Evolutionary conservation across 352 stramenopile species (phyloP).

Genomic region (Pilasporangium apinafurcum): DNA sequence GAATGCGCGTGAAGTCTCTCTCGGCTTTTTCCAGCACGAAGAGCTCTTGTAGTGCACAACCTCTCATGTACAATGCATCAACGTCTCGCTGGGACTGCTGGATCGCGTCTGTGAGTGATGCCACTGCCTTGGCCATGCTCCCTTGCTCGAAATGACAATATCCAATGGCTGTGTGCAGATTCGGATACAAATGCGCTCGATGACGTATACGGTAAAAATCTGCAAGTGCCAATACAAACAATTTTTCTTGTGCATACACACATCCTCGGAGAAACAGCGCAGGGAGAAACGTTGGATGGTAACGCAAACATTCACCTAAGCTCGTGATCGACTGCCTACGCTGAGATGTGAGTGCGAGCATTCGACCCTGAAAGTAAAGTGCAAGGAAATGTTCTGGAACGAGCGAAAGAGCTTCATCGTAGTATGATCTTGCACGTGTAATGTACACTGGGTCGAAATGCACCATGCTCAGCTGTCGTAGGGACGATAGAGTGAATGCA

Average conservation of each 20-base stretch:
- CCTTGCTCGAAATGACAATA: slow-evolving; percentile 43
- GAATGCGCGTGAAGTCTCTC: slow-evolving; percentile 28
- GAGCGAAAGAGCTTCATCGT: slow-evolving; percentile 21
- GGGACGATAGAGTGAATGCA: slow-evolving; percentile 9
- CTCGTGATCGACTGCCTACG: slow-evolving; percentile 18
- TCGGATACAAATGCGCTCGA: slow-evolving; percentile 29
- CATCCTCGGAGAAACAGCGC: slow-evolving; percentile 47
- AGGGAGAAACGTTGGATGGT: slow-evolving; percentile 35
- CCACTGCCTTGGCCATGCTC: slow-evolving; percentile 29
- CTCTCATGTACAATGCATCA: slow-evolving; percentile 38
- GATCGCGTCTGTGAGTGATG: slow-evolving; percentile 37
- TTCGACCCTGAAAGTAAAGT: slow-evolving; percentile 34
- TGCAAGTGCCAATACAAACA: slow-evolving; percentile 39
- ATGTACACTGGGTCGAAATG: slow-evolving; percentile 26
- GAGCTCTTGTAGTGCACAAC: slow-evolving; percentile 42
- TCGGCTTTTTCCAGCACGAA: slow-evolving; percentile 29
- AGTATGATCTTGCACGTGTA: slow-evolving; percentile 18
- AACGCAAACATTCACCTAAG: slow-evolving; percentile 21
- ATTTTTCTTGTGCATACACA: slow-evolving; percentile 40
- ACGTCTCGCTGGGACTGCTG: slow-evolving; percentile 11
- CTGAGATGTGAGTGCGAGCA: slow-evolving; percentile 30
- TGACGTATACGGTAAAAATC: slow-evolving; percentile 50
- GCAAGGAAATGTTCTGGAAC: slow-evolving; percentile 30
- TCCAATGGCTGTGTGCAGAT: slow-evolving; percentile 42
- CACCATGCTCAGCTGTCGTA: slow-evolving; percentile 16